Conservation (phyloP, 495 filamentous ascomycete species). For the Platismatia glauca region DNA sequence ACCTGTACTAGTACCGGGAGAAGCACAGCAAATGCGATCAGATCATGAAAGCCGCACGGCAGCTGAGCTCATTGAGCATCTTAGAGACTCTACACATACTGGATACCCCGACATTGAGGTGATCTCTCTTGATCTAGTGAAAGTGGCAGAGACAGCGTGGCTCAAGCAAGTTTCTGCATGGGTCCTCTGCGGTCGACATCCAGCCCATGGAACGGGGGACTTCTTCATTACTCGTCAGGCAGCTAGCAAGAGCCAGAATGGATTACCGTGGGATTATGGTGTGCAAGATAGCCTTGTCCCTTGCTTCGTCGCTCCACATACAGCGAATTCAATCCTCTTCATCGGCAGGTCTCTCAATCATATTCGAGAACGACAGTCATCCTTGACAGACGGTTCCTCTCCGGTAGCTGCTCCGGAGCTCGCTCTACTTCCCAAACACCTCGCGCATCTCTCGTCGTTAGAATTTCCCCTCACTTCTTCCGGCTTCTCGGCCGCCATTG, state of each 20-base stretch:
- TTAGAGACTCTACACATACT: slow-evolving; percentile 69
- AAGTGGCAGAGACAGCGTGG: slow-evolving; percentile 80
- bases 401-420: slow-evolving; percentile 43
- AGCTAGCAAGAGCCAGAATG: slow-evolving; percentile 30
- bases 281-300: slow-evolving; percentile 54
- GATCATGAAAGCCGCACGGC: slow-evolving; percentile 39
- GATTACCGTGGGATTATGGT: slow-evolving; percentile 39
- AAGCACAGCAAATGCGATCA: slow-evolving; percentile 23
- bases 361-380: slow-evolving; percentile 47
- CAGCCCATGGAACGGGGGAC: slow-evolving; percentile 55
- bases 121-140: slow-evolving; percentile 58
- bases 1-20: slow-evolving; percentile 8
- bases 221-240: slow-evolving; percentile 59
- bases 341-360: slow-evolving; percentile 84
- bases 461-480: slow-evolving; percentile 63
- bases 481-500: slow-evolving; percentile 59
- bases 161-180: slow-evolving; percentile 80
- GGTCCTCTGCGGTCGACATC: slow-evolving; percentile 79
- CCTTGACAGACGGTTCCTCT: slow-evolving; percentile 26
- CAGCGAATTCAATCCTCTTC: slow-evolving; percentile 78
- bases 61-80: slow-evolving; percentile 63
- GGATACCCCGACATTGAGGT: slow-evolving; percentile 80
- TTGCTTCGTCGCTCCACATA: slow-evolving; percentile 62
- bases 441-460: slow-evolving; percentile 60
- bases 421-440: slow-evolving; percentile 61